Conservation (phyloP, 306 rosid genomes). For the Vachellia collinsii region DNA sequence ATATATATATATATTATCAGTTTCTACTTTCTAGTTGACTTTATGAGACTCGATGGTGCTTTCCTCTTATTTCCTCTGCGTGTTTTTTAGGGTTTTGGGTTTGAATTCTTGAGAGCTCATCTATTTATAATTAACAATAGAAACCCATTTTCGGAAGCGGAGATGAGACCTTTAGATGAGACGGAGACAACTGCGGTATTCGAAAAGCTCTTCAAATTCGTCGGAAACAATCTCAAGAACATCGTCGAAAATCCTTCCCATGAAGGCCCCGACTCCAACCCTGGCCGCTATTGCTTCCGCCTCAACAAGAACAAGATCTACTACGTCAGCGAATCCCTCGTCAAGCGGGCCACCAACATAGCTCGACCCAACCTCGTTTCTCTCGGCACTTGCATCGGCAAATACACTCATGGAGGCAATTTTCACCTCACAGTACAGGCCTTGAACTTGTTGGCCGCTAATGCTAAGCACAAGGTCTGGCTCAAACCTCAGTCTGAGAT, state of each 20-base stretch:
- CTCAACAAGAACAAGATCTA: slow-evolving; percentile 80
- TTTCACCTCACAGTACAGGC: too few species aligned
- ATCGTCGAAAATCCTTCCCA: slow-evolving; percentile 82
- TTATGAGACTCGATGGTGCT: too few species aligned
- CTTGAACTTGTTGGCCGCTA: slow-evolving; percentile 60
- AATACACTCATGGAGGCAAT: too few species aligned
- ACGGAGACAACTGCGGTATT: slow-evolving; percentile 73
- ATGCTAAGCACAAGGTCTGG: slow-evolving; percentile 89
- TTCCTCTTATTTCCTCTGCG: too few species aligned
- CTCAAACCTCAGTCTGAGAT: too few species aligned
- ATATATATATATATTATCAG: too few species aligned
- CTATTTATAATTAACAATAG: background rate
- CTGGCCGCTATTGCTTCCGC: slow-evolving; percentile 90
- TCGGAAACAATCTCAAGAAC: too few species aligned
- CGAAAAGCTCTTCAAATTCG: slow-evolving; percentile 84
- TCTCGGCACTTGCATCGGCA: too few species aligned
- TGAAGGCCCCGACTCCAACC: slow-evolving; percentile 73
- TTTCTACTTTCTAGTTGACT: too few species aligned
- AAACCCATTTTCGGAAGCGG: background rate
- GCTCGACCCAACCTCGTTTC: slow-evolving; percentile 64
- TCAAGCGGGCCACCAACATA: slow-evolving; percentile 83
- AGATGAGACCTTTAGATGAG: slow-evolving; percentile 91
- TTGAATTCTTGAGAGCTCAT: too few species aligned
- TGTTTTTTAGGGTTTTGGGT: too few species aligned
- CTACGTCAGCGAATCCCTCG: slow-evolving; percentile 84